Evolutionary conservation across 1,139 yeast genomes (phyloP).

Genomic region (Debaryomyces fabryi): DNA sequence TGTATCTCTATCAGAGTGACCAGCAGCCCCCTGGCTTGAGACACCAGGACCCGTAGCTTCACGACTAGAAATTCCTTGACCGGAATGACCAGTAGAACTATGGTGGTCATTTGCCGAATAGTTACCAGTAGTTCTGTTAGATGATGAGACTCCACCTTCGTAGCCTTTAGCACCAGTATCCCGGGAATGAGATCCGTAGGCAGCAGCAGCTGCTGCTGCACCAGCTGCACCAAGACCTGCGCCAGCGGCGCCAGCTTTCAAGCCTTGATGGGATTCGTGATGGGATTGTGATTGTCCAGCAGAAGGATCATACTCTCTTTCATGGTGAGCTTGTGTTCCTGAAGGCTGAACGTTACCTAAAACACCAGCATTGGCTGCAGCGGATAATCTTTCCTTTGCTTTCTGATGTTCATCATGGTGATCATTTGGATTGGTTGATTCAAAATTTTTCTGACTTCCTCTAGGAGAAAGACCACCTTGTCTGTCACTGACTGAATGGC

Average conservation of each 20-base stretch:
- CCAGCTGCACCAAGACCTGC: slow-evolving; percentile 14
- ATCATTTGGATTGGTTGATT: slow-evolving; percentile 2
- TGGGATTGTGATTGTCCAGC: slow-evolving; percentile 5
- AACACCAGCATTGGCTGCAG: slow-evolving; percentile 12
- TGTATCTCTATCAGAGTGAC: neutral
- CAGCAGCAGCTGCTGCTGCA: slow-evolving; percentile 15
- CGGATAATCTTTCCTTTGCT: slow-evolving; percentile 14
- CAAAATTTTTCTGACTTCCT: neutral
- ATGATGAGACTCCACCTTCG: neutral
- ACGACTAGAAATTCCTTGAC: neutral
- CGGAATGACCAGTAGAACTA: neutral
- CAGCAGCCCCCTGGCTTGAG: slow-evolving; percentile 13
- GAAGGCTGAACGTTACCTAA: slow-evolving; percentile 12
- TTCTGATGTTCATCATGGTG: slow-evolving; percentile 7
- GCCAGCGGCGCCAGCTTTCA: slow-evolving; percentile 9
- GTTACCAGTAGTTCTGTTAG: neutral
- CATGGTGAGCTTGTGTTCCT: slow-evolving; percentile 11
- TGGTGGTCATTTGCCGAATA: neutral
- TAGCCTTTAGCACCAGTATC: slow-evolving; percentile 1
- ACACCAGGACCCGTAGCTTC: slow-evolving; percentile 3
- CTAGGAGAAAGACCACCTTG: neutral
- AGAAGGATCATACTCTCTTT: neutral
- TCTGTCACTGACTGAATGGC: neutral
- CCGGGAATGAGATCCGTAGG: slow-evolving; percentile 13
- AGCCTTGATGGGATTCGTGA: neutral